phyloP scores from a whole-genome alignment of 805 yeast genomes.

The Candida pini region DNA sequence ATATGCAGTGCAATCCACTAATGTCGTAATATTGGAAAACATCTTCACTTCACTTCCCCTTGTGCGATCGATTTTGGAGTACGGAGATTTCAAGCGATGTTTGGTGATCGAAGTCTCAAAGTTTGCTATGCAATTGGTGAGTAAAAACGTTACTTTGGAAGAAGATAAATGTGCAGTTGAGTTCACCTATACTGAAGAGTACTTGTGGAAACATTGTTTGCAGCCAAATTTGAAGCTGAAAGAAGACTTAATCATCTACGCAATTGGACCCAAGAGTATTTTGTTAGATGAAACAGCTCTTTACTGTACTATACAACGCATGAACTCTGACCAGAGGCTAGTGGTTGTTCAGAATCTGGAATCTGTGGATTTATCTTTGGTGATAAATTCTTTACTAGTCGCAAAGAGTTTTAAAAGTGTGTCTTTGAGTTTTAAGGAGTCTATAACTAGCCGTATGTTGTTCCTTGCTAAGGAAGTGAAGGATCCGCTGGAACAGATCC shows the following conservation, averaged over 20 bases:
- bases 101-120: constrained; percentile 8
- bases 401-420: too few species aligned
- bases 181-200: background rate
- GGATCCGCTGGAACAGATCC: constrained; percentile 1
- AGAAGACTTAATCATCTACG: constrained; percentile 3
- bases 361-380: too few species aligned
- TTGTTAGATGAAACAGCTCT: constrained; percentile 3
- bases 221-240: background rate
- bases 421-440: too few species aligned
- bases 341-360: constrained; percentile 9
- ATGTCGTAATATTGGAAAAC: too few species aligned
- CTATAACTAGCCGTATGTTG: too few species aligned
- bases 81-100: too few species aligned
- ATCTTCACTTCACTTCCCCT: too few species aligned
- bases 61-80: too few species aligned
- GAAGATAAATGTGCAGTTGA: background rate
- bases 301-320: background rate
- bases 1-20: too few species aligned
- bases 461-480: constrained; percentile 2
- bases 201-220: background rate
- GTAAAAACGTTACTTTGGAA: background rate
- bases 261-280: background rate
- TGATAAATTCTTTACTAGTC: too few species aligned
- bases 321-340: constrained; percentile 2
- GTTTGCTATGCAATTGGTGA: constrained; percentile 6